Percentiles rank a stretch among this genome's conserved stretches.
Evolutionary conservation across 83 land plant genomes (phyloP).

Genomic region (Larix sibirica): DNA sequence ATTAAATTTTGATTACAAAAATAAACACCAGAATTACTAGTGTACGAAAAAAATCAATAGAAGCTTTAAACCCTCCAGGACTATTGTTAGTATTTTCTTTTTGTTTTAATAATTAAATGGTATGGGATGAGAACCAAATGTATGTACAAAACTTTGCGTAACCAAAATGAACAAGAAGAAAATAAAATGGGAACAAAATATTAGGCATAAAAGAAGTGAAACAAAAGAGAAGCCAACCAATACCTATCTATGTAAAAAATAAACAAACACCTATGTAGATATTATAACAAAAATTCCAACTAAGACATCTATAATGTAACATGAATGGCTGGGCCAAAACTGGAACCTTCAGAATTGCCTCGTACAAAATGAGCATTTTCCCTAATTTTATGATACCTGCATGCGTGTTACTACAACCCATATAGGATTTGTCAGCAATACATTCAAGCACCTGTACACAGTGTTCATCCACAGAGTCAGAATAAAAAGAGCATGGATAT

Average conservation of each 20-base stretch:
- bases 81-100: background rate
- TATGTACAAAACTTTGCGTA: too few relatives aligned
- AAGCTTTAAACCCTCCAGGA: background rate
- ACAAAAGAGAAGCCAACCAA: background rate
- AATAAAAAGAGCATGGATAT: background rate
- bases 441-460: constrained; percentile 54
- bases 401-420: constrained; percentile 75
- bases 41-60: background rate
- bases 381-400: constrained; percentile 42
- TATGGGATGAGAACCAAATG: background rate
- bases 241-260: background rate
- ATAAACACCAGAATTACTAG: background rate
- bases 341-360: background rate
- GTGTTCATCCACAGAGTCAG: background rate
- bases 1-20: background rate
- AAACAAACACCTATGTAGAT: background rate
- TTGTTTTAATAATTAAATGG: background rate
- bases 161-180: background rate
- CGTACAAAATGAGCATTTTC: background rate
- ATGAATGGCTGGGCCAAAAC: background rate
- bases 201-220: background rate
- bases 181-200: background rate
- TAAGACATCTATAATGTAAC: background rate
- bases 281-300: background rate
- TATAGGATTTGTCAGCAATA: constrained; percentile 65